Conservation (phyloP, 2,329 filamentous ascomycete species). For the Akanthomyces dipterigenus region DNA sequence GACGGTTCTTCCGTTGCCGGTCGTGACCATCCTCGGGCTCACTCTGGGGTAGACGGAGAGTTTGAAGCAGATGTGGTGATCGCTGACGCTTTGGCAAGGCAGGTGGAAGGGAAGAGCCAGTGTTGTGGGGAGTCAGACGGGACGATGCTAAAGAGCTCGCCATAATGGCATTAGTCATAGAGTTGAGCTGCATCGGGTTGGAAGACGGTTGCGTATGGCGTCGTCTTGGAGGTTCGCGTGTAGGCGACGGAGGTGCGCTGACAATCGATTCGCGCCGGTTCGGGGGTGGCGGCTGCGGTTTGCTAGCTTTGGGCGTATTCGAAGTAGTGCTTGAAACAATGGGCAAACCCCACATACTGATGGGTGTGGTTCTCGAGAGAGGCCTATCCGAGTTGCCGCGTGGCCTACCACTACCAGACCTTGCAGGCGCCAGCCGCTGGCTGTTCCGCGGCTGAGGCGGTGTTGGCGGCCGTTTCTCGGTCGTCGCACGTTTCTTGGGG, state of each 20-base stretch:
- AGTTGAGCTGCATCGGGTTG: constrained; percentile 48
- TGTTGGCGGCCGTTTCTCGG: constrained; percentile 23
- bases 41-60: constrained; percentile 51
- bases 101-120: constrained; percentile 28
- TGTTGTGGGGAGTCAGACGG: constrained; percentile 38
- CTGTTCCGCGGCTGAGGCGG: constrained; percentile 29
- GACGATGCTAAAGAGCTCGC: constrained; percentile 66
- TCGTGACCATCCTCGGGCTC: constrained; percentile 48
- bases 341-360: constrained; percentile 9
- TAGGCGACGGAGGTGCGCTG: constrained; percentile 29
- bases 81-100: constrained; percentile 36
- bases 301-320: constrained; percentile 5
- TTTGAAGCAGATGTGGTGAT: constrained; percentile 54
- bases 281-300: constrained; percentile 15
- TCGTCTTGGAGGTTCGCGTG: constrained; percentile 26
- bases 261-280: constrained; percentile 16
- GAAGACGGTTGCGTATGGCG: constrained; percentile 22
- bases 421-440: constrained; percentile 13
- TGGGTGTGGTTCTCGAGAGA: constrained; percentile 8
- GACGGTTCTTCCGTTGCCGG: constrained; percentile 42
- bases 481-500: constrained; percentile 22
- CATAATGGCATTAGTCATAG: constrained; percentile 67
- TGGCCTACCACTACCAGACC: constrained; percentile 5
- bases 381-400: constrained; percentile 14
- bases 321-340: constrained; percentile 11